Base-by-base conservation (phyloP, 768 basidiomycete genomes). In the Podaxis sp. region DNA sequence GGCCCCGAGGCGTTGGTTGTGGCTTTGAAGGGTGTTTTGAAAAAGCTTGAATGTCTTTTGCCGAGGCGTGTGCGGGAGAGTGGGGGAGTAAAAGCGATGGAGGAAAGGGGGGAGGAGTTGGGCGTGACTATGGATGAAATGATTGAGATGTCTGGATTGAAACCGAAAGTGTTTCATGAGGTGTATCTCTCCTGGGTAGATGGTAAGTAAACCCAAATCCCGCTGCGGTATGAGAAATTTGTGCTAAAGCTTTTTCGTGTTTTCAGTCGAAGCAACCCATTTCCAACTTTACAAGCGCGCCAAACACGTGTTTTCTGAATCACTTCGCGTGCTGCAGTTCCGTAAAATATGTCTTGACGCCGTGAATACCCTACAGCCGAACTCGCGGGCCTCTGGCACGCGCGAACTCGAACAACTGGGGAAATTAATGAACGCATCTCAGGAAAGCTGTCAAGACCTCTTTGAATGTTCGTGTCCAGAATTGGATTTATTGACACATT, bases 201-300 rank as follows among this genome's bases (percentile, higher is more conserved):
- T 68, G 88, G 91, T 91, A 61, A 57, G 86, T 68, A 40, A 35
- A 48, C 11, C 18, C 3, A 21, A 21, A 5, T 18, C 18, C 1
- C 1, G 9, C 5, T 7, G 0, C 42, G 18, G 9, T n/a, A 44
- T 16, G 42, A 44, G 16, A n/a, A 44, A 44, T 44, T 6, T 18
- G 5, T 18, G 18, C 18, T 21, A 23, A 11, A 23, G 11, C 0
- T 23, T 55, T 35, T 59, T 21, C n/a, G 27, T 27, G 54, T 37
- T 36, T 36, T 35, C 68, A 91, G 92, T 92, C 40, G 88, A 94
- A 72, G 85, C 91, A 11, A 85, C 83, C 1, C 77, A 86, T 71
- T 94, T 94, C 77, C 88, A 93, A 69, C 73, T 95, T 14, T 92
- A 90, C 78, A 88, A 88, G 65, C 85, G 94, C 59, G 84, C 88